Base-by-base conservation (phyloP, 495 filamentous ascomycete genomes). In the Penicillium herquei region DNA sequence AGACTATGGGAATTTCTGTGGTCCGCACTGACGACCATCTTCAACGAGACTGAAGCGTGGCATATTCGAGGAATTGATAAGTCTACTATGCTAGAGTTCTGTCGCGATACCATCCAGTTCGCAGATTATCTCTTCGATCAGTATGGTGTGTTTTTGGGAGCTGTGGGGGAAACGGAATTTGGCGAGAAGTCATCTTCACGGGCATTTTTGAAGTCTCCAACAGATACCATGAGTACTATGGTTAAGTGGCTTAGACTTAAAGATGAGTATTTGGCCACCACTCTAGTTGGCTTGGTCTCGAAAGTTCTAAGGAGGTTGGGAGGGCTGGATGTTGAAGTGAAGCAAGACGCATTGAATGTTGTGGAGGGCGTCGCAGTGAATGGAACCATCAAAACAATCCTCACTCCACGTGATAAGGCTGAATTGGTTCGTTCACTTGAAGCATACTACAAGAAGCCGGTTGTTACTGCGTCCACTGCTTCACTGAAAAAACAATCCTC, bases 71-170 rank as follows among this genome's bases (percentile, higher is more conserved):
- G 82, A 9, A 78, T 84, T 53, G 86, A 92, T 30, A 90, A 89
- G 69, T 71, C 78, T 13, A 74, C 79, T 21, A 88, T 98, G 89
- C 83, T 88, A 64, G 88, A 98, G 47, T 97, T 98, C 59, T 94
- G 90, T 63, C 84, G 94, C 57, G 90, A 97, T 62, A 87, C 88
- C 30, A 98, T 98, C 78, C 88, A 97, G 58, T 89, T 96, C 61
- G 92, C 92, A 3, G 88, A 96, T 63, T 80, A 81, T 17, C 77
- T 96, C 3, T 89, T 98, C 61, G 84, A 88, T 49, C 85, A 95
- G 58, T 92, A 91, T 73, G 84, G 81, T 49, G 80, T 96, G 39
- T 81, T 96, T 63, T 80, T 87, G 0, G 85, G 83, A 50, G 87
- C 88, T 40, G 71, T 92, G 14, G 71, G 73, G 51, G 70, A 67